Base-by-base conservation (phyloP, 371 early-diverging fungal genomes). In the Mortierella sp. region DNA sequence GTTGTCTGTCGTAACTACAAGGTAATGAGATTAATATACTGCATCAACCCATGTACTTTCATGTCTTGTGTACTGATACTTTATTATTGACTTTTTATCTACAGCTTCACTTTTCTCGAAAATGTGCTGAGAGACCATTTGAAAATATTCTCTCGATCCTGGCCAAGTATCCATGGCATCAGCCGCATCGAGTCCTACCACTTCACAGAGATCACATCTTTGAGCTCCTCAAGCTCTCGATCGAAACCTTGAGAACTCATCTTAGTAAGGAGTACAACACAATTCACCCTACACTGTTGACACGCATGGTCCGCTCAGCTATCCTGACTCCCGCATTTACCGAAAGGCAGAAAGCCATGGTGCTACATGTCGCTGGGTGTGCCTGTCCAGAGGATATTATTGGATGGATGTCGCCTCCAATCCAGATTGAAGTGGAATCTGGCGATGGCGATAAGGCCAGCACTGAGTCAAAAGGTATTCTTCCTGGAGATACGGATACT, bases 171-270 rank as follows among this genome's bases (percentile, higher is more conserved):
- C 93, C 94, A 3, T 94, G 94, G 93, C 90, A 93, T 66, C 88
- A 89, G 69, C 82, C 86, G 0, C 80, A 90, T 40, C 83, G 88
- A 4, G 86, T 93, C 23, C 79, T 89, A 0, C 89, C 88, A 0
- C 76, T 92, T 57, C 94, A 94, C 64, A 84, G 94, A 34, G 93
- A 94, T 58, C 93, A 93, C 76, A 83, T 94, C 32, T 94, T 90
- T 73, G 94, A 94, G 72, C 88, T 93, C 84, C 67, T 91, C 8
- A 93, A 93, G 67, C 72, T 88, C 58, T 84, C 87, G 22, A 83
- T 90, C 28, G 93, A 93, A 72, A 86, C 92, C 0, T 84, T 93
- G 1, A 83, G 86, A 53, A 71, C 78, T 13, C 93, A 92, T 57
- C 73, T 91, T 5, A 76, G 85, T 42, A 91, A 91, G 62, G 91